phyloP scores from a whole-genome alignment of 805 yeast genomes.

The Scheffersomyces amazonensis region DNA sequence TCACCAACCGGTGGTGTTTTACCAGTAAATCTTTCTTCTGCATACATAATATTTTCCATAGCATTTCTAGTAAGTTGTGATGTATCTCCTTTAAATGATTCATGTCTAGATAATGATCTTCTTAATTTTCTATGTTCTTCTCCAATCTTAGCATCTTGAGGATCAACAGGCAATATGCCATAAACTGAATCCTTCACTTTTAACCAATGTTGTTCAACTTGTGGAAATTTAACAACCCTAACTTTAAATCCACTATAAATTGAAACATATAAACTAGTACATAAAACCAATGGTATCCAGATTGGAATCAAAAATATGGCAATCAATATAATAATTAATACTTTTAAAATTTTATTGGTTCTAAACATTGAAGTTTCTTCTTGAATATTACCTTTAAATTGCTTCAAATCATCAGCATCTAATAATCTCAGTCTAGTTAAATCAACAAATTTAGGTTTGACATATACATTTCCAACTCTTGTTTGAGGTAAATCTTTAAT shows the following conservation, averaged over 20 bases:
- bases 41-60: conserved; percentile 36
- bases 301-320: conserved; percentile 39
- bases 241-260: conserved; percentile 39
- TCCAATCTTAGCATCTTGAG: conserved; percentile 30
- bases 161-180: conserved; percentile 26
- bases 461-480: conserved; percentile 32
- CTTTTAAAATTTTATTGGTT: conserved; percentile 21
- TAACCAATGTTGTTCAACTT: conserved; percentile 29
- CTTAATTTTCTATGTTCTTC: conserved; percentile 25
- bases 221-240: conserved; percentile 20
- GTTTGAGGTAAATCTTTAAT: conserved; percentile 44
- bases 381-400: conserved; percentile 22
- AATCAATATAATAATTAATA: conserved; percentile 19
- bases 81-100: conserved; percentile 40
- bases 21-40: conserved; percentile 26
- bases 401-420: conserved; percentile 1
- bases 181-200: conserved; percentile 30
- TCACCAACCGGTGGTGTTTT: conserved; percentile 6
- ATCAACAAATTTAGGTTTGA: conserved; percentile 53
- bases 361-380: conserved; percentile 38
- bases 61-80: conserved; percentile 34
- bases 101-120: conserved; percentile 21
- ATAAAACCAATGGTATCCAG: conserved; percentile 49
- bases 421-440: conserved; percentile 27
- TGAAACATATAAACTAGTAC: conserved; percentile 31